Evolutionary conservation across 495 filamentous ascomycete genomes (phyloP).

Genomic region (Podospora anserina): DNA sequence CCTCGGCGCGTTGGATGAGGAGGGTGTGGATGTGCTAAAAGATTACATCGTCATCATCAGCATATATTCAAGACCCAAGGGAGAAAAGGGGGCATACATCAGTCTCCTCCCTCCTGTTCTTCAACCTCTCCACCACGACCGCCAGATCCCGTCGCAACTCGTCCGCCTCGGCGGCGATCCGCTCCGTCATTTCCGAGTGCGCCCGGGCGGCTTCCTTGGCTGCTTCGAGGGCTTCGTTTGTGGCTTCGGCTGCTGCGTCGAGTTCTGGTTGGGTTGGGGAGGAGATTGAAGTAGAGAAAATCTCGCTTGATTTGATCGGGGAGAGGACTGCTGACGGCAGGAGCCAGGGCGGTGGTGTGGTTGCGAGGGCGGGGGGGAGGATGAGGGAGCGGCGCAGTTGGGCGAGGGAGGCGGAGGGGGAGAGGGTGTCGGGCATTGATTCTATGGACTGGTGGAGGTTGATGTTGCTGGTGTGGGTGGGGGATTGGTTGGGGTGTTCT

Average conservation of each 20-base stretch:
- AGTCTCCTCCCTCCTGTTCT: slow-evolving; percentile 48
- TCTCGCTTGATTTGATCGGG: slow-evolving; percentile 10
- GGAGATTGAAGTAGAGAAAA: slow-evolving; percentile 10
- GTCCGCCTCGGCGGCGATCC: slow-evolving; percentile 42
- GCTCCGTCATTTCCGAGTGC: slow-evolving; percentile 27
- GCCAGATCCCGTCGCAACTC: slow-evolving; percentile 39
- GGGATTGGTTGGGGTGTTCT: background rate
- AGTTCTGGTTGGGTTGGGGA: slow-evolving; percentile 14
- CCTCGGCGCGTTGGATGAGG: slow-evolving; percentile 49
- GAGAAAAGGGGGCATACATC: slow-evolving; percentile 34
- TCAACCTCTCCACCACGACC: slow-evolving; percentile 36
- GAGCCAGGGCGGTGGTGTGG: slow-evolving; percentile 3
- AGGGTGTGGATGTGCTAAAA: slow-evolving; percentile 52
- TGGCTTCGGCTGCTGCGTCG: slow-evolving; percentile 18
- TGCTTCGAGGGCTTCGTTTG: slow-evolving; percentile 31
- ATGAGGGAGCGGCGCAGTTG: background rate
- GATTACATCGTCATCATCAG: background rate
- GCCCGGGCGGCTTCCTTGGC: slow-evolving; percentile 18
- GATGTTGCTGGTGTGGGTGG: background rate
- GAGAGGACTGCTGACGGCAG: slow-evolving; percentile 10
- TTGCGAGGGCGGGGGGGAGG: background rate
- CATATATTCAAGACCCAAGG: background rate
- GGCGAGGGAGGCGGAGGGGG: background rate
- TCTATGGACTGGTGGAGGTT: background rate
- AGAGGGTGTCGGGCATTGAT: slow-evolving; percentile 11